These are phyloP conservation scores for Suhomyces choctaworum DNA, from an alignment of 1,139 yeast genomes.

Conservation along the genomic window DNA sequence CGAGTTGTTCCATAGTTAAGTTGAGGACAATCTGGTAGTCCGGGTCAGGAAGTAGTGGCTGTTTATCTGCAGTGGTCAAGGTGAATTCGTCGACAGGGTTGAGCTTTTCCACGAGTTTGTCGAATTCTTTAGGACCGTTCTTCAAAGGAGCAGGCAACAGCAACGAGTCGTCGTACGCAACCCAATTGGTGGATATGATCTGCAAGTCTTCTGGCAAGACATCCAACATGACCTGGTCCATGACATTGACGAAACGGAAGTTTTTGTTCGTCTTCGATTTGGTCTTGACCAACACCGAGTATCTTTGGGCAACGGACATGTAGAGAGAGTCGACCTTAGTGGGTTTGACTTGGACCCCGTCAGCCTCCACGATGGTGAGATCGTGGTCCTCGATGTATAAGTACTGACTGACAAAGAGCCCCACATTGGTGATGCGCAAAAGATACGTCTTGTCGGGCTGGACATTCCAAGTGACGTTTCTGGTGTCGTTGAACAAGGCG, in stretches of 20 bases:
- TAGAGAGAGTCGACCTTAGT: conserved; percentile 57
- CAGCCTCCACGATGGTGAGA: conserved; percentile 68
- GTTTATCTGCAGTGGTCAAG: conserved; percentile 47
- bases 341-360: conserved; percentile 67
- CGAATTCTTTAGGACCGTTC: conserved; percentile 18
- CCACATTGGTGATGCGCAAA: conserved; percentile 62
- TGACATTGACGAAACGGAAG: conserved; percentile 60
- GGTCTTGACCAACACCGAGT: conserved; percentile 60
- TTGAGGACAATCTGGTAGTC: conserved; percentile 60
- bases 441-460: conserved; percentile 64
- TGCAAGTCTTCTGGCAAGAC: conserved; percentile 53
- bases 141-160: conserved; percentile 20
- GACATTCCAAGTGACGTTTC: conserved; percentile 56
- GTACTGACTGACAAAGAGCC: conserved; percentile 73
- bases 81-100: conserved; percentile 55
- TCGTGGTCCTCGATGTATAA: conserved; percentile 67
- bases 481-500: conserved; percentile 62
- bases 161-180: conserved; percentile 47
- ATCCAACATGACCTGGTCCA: conserved; percentile 71
- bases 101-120: conserved; percentile 21
- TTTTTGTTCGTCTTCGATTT: conserved; percentile 45
- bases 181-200: conserved; percentile 53
- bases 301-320: conserved; percentile 71
- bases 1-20: conserved; percentile 66
- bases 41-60: conserved; percentile 51